These are phyloP conservation scores for Smittium mucronatum DNA, from an alignment of 371 early-diverging fungal genomes.

Conservation along the genomic window DNA sequence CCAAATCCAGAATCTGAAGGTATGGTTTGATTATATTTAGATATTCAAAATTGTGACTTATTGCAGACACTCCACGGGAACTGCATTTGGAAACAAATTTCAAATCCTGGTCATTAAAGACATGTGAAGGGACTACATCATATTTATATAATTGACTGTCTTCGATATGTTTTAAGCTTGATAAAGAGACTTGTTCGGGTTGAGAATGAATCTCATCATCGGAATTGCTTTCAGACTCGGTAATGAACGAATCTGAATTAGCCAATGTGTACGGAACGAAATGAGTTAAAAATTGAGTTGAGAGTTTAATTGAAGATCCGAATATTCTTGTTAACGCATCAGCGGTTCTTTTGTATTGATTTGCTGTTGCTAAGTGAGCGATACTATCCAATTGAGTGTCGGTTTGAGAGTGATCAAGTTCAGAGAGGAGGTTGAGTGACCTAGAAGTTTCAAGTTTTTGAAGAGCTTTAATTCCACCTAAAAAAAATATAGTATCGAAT, in stretches of 20 bases:
- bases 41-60: slow-evolving; percentile 3
- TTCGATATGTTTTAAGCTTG: background rate
- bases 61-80: slow-evolving; percentile 2
- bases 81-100: slow-evolving; percentile 10
- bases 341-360: background rate
- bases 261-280: background rate
- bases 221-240: background rate
- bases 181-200: background rate
- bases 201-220: background rate
- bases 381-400: background rate
- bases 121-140: background rate
- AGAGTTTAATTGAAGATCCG: background rate
- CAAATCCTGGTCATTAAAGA: background rate
- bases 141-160: background rate
- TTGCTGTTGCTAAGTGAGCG: background rate
- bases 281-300: background rate
- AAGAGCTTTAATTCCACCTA: background rate
- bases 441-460: background rate
- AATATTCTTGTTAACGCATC: background rate
- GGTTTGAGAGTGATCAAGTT: background rate
- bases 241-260: background rate
- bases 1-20: background rate
- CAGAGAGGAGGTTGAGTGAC: background rate
- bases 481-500: background rate
- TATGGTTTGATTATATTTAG: slow-evolving; percentile 11